Percentiles rank a stretch among this genome's conserved stretches.
Evolutionary conservation across 164 flowering plant genomes (phyloP).

Genomic region (Umbilicus rupestris): DNA sequence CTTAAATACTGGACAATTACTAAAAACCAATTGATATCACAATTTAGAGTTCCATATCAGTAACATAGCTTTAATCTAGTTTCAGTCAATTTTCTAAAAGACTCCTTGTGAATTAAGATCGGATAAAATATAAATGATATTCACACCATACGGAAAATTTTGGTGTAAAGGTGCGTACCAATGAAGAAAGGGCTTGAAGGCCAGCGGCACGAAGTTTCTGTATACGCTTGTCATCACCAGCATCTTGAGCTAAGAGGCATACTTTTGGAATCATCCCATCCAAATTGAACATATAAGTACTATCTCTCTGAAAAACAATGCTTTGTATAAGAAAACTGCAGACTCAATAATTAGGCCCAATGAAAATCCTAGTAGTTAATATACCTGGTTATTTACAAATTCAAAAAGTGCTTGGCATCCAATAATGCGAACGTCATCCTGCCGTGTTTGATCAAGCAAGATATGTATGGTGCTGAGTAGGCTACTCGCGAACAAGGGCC

Average conservation of each 20-base stretch:
- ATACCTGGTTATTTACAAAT: constrained; percentile 82
- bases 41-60: too few relatives aligned
- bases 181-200: constrained; percentile 80
- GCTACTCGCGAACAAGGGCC: constrained; percentile 92
- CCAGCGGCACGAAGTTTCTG: constrained; percentile 48
- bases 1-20: too few relatives aligned
- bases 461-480: constrained; percentile 56
- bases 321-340: constrained; percentile 8
- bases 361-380: background rate
- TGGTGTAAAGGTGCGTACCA: constrained; percentile 39
- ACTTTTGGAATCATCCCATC: constrained; percentile 85
- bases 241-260: constrained; percentile 73
- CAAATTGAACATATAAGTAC: constrained; percentile 78
- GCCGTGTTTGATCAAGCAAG: constrained; percentile 71
- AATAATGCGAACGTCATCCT: constrained; percentile 63
- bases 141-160: background rate
- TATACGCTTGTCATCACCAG: constrained; percentile 61
- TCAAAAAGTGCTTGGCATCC: constrained; percentile 83
- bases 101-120: background rate
- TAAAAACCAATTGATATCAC: too few relatives aligned
- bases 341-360: background rate
- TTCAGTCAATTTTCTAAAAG: background rate
- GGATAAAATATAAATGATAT: background rate
- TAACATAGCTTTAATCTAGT: too few relatives aligned
- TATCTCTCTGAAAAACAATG: constrained; percentile 52